phyloP scores from a whole-genome alignment of 495 filamentous ascomycete genomes.

The Tuber melanosporum region DNA sequence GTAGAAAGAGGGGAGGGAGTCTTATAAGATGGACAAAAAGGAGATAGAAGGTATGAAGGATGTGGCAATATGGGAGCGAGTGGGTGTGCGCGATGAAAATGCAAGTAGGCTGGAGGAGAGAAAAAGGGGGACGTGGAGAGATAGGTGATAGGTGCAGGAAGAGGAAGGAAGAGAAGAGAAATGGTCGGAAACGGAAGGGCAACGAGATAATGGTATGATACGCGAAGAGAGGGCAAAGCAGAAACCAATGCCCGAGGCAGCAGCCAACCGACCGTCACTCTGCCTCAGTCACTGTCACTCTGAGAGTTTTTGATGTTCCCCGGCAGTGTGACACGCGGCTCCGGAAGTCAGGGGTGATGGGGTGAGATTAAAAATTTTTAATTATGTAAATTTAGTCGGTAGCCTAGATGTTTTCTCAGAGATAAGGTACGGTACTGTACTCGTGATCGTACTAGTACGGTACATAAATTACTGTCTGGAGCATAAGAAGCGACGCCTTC shows the following conservation, averaged over 20 bases:
- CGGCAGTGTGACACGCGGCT: constrained; percentile 29
- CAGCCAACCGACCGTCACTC: neutral
- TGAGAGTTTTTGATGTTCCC: neutral
- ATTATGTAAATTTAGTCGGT: neutral
- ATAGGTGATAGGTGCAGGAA: neutral
- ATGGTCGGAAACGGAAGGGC: neutral
- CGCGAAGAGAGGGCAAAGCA: neutral
- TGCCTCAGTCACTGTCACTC: neutral
- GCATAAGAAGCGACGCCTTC: neutral
- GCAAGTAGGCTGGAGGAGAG: neutral
- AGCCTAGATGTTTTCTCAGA: neutral
- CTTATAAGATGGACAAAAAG: neutral
- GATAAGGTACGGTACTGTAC: neutral
- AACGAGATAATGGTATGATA: neutral
- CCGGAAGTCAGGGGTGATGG: constrained; percentile 22
- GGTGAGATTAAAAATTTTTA: neutral
- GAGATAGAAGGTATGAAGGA: neutral
- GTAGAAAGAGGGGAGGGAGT: neutral
- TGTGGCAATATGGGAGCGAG: neutral
- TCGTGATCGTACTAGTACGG: too few species aligned
- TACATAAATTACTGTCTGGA: neutral
- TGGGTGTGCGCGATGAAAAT: neutral
- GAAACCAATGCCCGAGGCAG: neutral
- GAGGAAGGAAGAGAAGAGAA: neutral
- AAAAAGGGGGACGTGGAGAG: neutral